These are phyloP conservation scores for Eutrema salsugineum DNA, from an alignment of 441 rosid species.

Conservation along the genomic window DNA sequence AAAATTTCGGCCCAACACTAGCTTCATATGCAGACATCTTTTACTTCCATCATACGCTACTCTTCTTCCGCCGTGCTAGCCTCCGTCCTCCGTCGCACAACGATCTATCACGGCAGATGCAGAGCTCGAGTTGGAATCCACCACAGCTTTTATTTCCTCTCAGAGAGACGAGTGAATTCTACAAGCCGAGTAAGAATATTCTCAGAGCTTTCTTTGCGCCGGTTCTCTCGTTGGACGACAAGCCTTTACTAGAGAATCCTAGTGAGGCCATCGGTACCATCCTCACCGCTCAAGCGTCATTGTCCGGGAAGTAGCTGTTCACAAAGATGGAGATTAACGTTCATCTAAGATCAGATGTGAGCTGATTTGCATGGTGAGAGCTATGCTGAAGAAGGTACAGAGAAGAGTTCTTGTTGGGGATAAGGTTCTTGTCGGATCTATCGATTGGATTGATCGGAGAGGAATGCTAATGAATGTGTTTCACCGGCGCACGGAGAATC, in stretches of 20 bases:
- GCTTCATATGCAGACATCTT: constrained; percentile 49
- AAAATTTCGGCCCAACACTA: too few species aligned
- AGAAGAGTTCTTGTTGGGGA: constrained; percentile 85
- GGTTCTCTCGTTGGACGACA: constrained; percentile 45
- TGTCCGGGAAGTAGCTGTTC: constrained; percentile 34
- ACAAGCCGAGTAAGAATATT: constrained; percentile 49
- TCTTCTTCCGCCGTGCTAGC: constrained; percentile 15
- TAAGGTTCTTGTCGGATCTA: constrained; percentile 66
- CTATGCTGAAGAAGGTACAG: constrained; percentile 79
- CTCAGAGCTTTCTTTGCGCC: constrained; percentile 65
- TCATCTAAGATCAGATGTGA: constrained; percentile 43
- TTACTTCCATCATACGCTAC: constrained; percentile 51
- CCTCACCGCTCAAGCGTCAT: constrained; percentile 76
- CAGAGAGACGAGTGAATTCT: constrained; percentile 46
- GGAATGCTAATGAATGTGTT: constrained; percentile 88
- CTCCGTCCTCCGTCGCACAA: constrained; percentile 34
- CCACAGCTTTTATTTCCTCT: constrained; percentile 26
- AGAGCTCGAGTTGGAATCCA: background rate
- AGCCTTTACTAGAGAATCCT: constrained; percentile 53
- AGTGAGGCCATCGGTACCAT: constrained; percentile 71
- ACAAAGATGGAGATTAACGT: background rate
- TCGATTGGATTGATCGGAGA: constrained; percentile 83
- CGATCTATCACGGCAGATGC: constrained; percentile 14
- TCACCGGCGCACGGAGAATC: constrained; percentile 49
- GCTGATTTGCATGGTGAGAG: constrained; percentile 82